phyloP scores from a whole-genome alignment of 2,329 filamentous ascomycete genomes.

The Geosmithia putterillii region DNA sequence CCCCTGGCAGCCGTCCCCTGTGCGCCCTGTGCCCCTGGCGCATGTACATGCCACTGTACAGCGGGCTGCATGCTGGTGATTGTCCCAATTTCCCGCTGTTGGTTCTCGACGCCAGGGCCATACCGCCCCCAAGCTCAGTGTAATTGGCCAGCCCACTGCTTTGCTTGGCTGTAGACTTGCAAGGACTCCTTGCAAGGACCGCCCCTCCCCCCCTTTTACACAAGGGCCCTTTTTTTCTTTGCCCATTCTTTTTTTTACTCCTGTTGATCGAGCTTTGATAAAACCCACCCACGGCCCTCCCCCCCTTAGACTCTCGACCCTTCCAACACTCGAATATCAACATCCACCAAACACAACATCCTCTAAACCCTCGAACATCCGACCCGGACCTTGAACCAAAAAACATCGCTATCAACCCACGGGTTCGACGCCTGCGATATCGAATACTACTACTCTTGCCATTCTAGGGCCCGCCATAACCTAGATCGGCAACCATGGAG shows the following conservation, averaged over 20 bases:
- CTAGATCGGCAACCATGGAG: conserved; percentile 15
- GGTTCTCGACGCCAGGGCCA: not conserved
- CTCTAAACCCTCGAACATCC: not conserved
- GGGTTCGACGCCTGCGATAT: not conserved
- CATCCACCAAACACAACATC: not conserved
- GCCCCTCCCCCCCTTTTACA: not conserved
- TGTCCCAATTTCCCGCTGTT: not conserved
- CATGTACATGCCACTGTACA: not conserved
- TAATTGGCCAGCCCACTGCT: not conserved
- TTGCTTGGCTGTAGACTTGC: not conserved
- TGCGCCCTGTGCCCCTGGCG: too few relatives aligned
- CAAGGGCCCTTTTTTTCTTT: conserved; percentile 1
- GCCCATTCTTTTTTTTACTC: not conserved
- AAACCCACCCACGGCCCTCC: not conserved
- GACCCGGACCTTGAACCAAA: too few relatives aligned
- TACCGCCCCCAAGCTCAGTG: not conserved
- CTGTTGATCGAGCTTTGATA: conserved; percentile 1
- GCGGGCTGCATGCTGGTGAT: too few relatives aligned
- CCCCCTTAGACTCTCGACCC: not conserved
- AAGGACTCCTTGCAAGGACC: too few relatives aligned
- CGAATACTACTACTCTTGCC: not conserved
- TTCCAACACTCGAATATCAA: not conserved
- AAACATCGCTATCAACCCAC: too few relatives aligned
- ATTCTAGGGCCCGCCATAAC: not conserved
- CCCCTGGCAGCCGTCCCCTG: too few relatives aligned